Conservation (phyloP, 345 rosid genomes). For the Ricinus communis region DNA sequence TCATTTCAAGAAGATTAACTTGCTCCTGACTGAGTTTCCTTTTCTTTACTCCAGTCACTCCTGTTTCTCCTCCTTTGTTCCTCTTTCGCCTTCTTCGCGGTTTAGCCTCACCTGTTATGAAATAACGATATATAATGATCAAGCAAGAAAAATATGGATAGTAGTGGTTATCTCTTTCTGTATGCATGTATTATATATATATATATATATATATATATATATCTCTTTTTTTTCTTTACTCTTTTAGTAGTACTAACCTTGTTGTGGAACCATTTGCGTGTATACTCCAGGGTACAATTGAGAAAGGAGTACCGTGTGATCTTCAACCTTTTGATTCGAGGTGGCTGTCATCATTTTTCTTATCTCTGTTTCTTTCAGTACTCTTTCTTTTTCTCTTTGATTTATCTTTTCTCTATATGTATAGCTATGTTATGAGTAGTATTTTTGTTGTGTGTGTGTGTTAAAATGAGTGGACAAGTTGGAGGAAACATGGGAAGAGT, state of each 20-base stretch:
- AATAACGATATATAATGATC: too few species aligned
- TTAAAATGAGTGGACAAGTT: conserved; percentile 36
- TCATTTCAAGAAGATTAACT: conserved; percentile 57
- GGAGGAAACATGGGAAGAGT: conserved; percentile 18
- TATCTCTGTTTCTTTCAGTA: neutral
- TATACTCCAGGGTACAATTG: conserved; percentile 55
- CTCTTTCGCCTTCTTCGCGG: conserved; percentile 61
- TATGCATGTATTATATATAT: too few species aligned
- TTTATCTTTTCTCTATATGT: conserved; percentile 2
- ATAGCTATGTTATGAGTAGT: conserved; percentile 12
- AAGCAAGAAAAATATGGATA: too few species aligned
- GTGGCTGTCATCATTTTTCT: conserved; percentile 12
- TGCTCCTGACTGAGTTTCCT: conserved; percentile 74
- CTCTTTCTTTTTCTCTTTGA: neutral
- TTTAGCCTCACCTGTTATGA: conserved; percentile 46
- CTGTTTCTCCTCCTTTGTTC: conserved; percentile 43
- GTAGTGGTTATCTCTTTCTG: too few species aligned
- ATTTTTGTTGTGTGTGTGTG: neutral
- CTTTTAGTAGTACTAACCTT: conserved; percentile 37
- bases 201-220: too few species aligned
- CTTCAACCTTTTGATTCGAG: conserved; percentile 36
- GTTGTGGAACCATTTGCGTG: conserved; percentile 48
- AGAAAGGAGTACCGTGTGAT: conserved; percentile 52
- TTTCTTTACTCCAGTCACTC: conserved; percentile 45
- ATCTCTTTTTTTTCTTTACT: too few species aligned